Percentiles rank a stretch among this genome's conserved stretches.
Conservation (phyloP, 176 grass and related monocot species). For the Poa annua region DNA sequence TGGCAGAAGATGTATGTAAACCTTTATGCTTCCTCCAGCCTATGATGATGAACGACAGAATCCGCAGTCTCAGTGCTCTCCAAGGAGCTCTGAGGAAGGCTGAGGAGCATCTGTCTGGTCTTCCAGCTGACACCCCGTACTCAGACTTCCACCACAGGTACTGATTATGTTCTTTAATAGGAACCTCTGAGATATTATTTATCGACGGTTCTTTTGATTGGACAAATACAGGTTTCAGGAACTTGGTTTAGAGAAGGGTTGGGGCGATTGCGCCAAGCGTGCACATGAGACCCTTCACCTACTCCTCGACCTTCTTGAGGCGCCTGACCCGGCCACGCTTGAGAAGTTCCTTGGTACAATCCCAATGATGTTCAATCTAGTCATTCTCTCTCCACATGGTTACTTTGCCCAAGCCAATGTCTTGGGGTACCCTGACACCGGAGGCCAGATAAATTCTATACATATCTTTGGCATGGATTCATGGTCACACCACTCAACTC, state of each 20-base stretch:
- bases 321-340: conserved; percentile 86
- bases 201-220: background rate
- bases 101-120: conserved; percentile 74
- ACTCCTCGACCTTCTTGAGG: conserved; percentile 96
- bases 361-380: conserved; percentile 98
- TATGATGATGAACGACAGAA: conserved; percentile 98
- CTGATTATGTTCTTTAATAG: background rate
- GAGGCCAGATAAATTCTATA: conserved; percentile 76
- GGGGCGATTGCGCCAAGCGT: conserved; percentile 88
- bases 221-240: conserved; percentile 81
- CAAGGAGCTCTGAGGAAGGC: conserved; percentile 89
- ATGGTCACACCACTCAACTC: background rate
- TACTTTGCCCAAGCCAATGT: conserved; percentile 99
- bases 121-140: conserved; percentile 73
- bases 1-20: background rate
- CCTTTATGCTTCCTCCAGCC: conserved; percentile 55
- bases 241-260: conserved; percentile 94
- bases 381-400: conserved; percentile 91
- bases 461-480: background rate
- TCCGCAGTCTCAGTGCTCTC: conserved; percentile 86
- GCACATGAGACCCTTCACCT: conserved; percentile 88
- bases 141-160: conserved; percentile 95
- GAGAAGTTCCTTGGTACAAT: conserved; percentile 95
- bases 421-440: conserved; percentile 98
- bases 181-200: background rate